A percentile compares a stretch with the other conserved stretches of the same genome.
phyloP scores from a whole-genome alignment of 169 alveolate genomes.

The Babesia sp. region DNA sequence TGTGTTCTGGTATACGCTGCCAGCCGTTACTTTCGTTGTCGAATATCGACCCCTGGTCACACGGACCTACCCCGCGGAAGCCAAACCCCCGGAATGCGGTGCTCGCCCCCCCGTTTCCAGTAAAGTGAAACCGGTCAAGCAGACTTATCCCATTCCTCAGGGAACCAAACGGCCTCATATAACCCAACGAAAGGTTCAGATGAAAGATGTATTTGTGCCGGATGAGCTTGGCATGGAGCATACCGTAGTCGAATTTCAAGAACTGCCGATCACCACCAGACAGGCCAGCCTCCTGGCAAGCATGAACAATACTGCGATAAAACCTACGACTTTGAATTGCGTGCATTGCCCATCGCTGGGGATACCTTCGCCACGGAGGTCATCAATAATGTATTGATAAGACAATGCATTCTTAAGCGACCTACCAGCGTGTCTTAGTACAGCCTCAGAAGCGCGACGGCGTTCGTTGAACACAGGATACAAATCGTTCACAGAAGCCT shows the following conservation, averaged over 20 bases:
- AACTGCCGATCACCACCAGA: constrained; percentile 68
- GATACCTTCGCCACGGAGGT: constrained; percentile 43
- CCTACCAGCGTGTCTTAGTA: constrained; percentile 59
- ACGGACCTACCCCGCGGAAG: constrained; percentile 66
- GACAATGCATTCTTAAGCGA: constrained; percentile 62
- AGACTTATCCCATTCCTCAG: constrained; percentile 5
- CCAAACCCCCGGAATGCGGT: constrained; percentile 60
- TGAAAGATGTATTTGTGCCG: constrained; percentile 47
- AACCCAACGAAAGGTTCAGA: constrained; percentile 54
- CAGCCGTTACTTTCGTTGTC: constrained; percentile 33
- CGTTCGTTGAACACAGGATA: constrained; percentile 60
- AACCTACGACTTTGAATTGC: constrained; percentile 50
- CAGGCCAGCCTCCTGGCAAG: constrained; percentile 57
- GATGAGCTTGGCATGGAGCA: constrained; percentile 25
- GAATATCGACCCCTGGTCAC: constrained; percentile 38
- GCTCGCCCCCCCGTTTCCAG: constrained; percentile 62
- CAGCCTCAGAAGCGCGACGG: constrained; percentile 54
- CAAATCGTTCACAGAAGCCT: constrained; percentile 49
- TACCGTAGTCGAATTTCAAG: constrained; percentile 49
- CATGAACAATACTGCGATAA: neutral
- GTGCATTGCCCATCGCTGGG: constrained; percentile 57
- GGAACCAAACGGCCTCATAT: constrained; percentile 32
- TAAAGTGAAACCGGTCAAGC: constrained; percentile 61
- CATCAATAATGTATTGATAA: constrained; percentile 45
- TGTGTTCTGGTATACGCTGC: constrained; percentile 40